Base-by-base conservation (phyloP, 768 basidiomycete species). In the Rhodotorula taiwanensis region DNA sequence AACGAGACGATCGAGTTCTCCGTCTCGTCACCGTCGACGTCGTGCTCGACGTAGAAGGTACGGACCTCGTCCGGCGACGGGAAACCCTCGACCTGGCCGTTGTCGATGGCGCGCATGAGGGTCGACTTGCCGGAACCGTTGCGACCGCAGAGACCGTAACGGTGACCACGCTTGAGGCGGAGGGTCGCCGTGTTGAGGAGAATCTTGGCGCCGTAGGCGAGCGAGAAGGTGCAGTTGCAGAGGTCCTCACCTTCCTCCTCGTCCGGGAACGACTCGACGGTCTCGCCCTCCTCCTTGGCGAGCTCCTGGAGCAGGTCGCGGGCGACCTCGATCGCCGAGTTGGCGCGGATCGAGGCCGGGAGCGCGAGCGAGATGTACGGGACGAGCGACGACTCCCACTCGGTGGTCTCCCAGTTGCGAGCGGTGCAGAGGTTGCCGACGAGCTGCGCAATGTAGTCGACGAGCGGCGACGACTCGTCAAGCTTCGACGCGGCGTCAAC, bases 91-190 rank as follows among this genome's bases (percentile, higher is more conserved):
- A 79, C 79, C 66, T 73, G 72, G 39, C 89, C 88, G 75, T 95
- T 91, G 58, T 88, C 83, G 66, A 97, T 83, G 73, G 94, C 92
- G 70, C 91, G 87, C 86, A 98, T 86, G 57, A 98, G 83, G 5
- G 93, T 98, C 25, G 87, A 88, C 78, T 98, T 98, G 70, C 93
- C 93, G 62, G 88, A 86, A 66, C 93, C 93, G 76, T 98, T 98
- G 28, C 88, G 81, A 31, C 92, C 94, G 50, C 94, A 84, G 71
- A 98, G 91, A 74, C 94, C 94, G 77, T 98, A 98, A 66, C 93
- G 83, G 71, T 85, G 84, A 39, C 94, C 93, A 73, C 91, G 88
- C 76, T 90, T 81, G 62, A 98, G 82, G 59, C 88, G 86, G 61
- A 98, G 81, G 44, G 83, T 87, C 31, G 94, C 97, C 76, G 95